Evolutionary conservation across 2,329 filamentous ascomycete species (phyloP), one percentile per base, ranked within the genome.

Genomic region (Colletotrichum theobromicola): DNA sequence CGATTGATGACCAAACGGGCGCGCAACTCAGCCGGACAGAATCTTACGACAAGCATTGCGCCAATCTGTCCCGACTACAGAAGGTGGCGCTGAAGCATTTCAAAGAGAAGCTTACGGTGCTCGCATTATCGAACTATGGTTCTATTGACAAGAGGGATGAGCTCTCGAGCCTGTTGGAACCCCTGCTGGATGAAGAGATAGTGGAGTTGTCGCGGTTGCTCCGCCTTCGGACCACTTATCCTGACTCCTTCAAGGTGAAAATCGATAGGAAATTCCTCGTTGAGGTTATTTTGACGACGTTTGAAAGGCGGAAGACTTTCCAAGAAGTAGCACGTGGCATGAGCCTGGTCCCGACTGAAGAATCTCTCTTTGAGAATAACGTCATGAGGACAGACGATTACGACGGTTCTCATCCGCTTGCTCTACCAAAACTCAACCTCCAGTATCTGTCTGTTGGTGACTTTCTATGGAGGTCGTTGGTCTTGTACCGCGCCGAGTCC

Each of bases 371-470:
- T 80, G 95, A 98, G 74, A 88, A 89, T 65, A 91, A 92, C 30
- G 90, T 98, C 67, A 84, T 96, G 70, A 91, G 95, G 72, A 96
- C 96, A 71, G 96, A 98, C 79, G 89, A 88, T 9, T 98, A 98
- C 79, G 93, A 98, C 82, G 96, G 96, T 30, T 95, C 95, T 28
- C 91, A 91, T 62, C 96, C 97, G 7, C 88, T 99, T 72, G 95
- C 97, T 4, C 92, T 99, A 57, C 97, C 97, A 4, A 99, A 99
- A 82, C 85, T 98, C 60, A 99, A 98, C 79, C 87, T 99, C 32
- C 97, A 99, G 81, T 99, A 99, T 83, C 88, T 99, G 16, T 98
- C 96, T 4, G 92, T 98, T 65, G 95, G 95, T 4, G 97, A 99
- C 83, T 99, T 99, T 79, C 86, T 99, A n/a, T 99, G 96, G 95